These are phyloP conservation scores for Ophiocordyceps robertsii DNA, from an alignment of 2,329 filamentous ascomycete genomes.

Conservation along the genomic window DNA sequence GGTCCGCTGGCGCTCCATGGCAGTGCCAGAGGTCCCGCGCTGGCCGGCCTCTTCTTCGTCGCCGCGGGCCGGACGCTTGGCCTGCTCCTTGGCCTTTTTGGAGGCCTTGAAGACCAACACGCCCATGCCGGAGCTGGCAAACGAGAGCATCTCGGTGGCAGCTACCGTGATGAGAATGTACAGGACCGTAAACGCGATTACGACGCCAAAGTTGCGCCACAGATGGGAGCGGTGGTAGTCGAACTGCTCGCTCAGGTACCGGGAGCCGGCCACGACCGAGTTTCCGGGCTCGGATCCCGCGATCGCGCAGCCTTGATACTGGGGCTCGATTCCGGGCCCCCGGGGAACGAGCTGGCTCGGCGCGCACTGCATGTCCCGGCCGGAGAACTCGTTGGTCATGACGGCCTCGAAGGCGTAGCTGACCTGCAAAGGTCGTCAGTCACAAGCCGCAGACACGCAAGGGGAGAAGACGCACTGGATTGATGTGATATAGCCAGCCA, in stretches of 20 bases:
- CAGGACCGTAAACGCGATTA: conserved; percentile 61
- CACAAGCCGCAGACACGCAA: neutral
- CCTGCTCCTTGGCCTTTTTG: conserved; percentile 43
- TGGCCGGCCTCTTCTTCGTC: conserved; percentile 31
- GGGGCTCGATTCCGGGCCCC: conserved; percentile 13
- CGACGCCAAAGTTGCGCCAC: conserved; percentile 67
- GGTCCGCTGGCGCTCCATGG: conserved; percentile 27
- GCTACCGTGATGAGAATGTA: conserved; percentile 57
- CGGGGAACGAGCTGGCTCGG: conserved; percentile 44
- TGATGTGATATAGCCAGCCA: conserved; percentile 51
- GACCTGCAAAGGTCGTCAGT: neutral
- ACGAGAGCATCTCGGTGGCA: conserved; percentile 53
- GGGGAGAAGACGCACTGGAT: conserved; percentile 28
- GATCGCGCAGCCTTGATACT: conserved; percentile 41
- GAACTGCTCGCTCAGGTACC: conserved; percentile 40
- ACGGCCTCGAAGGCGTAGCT: conserved; percentile 54
- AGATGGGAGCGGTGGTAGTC: conserved; percentile 43
- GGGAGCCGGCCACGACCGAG: conserved; percentile 40
- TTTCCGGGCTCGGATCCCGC: conserved; percentile 30
- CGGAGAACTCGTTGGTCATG: conserved; percentile 49
- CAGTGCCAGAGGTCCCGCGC: conserved; percentile 3
- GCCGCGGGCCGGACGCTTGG: conserved; percentile 22
- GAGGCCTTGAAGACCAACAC: conserved; percentile 42
- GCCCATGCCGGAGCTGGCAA: conserved; percentile 31
- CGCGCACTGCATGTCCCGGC: conserved; percentile 43